Evolutionary conservation across 345 rosid genomes (phyloP), one percentile per base, ranked within the genome.

Genomic region (Ricinus communis): DNA sequence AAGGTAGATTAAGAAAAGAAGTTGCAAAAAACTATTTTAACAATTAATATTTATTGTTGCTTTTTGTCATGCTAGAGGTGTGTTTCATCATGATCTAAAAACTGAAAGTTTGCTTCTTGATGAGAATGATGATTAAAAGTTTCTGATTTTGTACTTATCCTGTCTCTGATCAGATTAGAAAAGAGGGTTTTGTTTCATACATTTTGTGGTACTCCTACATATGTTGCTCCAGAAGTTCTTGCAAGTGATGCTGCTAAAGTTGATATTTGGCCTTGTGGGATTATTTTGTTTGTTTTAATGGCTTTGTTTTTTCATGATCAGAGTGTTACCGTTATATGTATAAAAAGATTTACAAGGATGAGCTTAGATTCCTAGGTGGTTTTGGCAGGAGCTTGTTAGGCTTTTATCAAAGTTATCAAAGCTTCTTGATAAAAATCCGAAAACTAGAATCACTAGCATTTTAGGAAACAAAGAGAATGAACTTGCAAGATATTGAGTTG

Each of bases 231-330:
- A 8, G 78, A 75, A 45, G 74, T 75, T 56, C 51, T 75, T 3
- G 78, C 78, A 1, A 53, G 70, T n/a, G 78, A 75, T 47, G 74
- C 74, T 1, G 78, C 78, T 8, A 75, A 75, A 25, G 78, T 69
- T 6, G 78, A 75, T 43, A 69, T 75, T 21, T 75, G 78, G 78
- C 55, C 78, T 19, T 75, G 74, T 53, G 78, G 78, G 22, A 69
- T 75, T n/a, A 50, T 75, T 54, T 56, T 69, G 59, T 75, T 75
- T 63, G 74, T 75, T 14, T 55, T 75, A 40, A 75, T 75, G 78
- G 78, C 78, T 8, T 56, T 75, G 27, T 74, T 74, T 1, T 75
- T 75, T 36, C 70, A 69, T 63, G 78, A 75, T 18, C 78, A 75
- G 68, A 74, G 68, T 62, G 18, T 74, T 2, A 74, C 68, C 73